Evolutionary conservation across 768 basidiomycete genomes (phyloP).

Genomic region (Mycena polygramma): DNA sequence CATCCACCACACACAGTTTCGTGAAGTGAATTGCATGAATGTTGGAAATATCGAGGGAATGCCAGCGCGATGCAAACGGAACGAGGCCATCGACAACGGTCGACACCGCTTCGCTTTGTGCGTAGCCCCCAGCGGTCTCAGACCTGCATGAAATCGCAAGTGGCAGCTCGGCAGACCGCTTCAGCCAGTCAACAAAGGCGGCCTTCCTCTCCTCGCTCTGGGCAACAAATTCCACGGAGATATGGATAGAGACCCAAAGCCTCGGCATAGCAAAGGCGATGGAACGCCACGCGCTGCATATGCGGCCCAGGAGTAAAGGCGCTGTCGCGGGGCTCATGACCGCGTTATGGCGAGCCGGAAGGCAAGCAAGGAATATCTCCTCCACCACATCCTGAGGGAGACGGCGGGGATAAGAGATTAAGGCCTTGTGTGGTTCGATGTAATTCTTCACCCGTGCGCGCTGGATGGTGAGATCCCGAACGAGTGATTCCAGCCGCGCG

Average conservation of each 20-base stretch:
- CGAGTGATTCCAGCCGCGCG: neutral
- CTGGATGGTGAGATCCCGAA: neutral
- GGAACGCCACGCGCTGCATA: slow-evolving; percentile 46
- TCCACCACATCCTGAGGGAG: slow-evolving; percentile 5
- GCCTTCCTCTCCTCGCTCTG: neutral
- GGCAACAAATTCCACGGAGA: neutral
- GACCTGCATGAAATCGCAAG: neutral
- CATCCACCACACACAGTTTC: no score
- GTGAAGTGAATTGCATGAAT: no score
- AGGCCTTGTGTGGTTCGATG: slow-evolving; percentile 4
- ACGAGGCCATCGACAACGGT: no score
- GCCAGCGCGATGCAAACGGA: no score
- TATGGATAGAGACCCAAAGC: neutral
- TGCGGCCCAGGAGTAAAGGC: slow-evolving; percentile 43
- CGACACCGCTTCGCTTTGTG: no score
- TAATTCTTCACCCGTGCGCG: neutral
- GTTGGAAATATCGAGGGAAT: no score
- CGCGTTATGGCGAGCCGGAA: slow-evolving; percentile 2
- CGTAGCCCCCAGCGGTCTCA: no score
- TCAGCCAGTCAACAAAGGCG: neutral
- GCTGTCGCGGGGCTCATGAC: slow-evolving; percentile 17
- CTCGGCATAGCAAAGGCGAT: slow-evolving; percentile 22
- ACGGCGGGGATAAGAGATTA: slow-evolving; percentile 6
- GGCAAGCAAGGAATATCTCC: slow-evolving; percentile 12
- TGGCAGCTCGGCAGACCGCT: neutral